These are phyloP conservation scores for Solanum pimpinellifolium DNA, from an alignment of 257 asterid genomes.

Conservation along the genomic window DNA sequence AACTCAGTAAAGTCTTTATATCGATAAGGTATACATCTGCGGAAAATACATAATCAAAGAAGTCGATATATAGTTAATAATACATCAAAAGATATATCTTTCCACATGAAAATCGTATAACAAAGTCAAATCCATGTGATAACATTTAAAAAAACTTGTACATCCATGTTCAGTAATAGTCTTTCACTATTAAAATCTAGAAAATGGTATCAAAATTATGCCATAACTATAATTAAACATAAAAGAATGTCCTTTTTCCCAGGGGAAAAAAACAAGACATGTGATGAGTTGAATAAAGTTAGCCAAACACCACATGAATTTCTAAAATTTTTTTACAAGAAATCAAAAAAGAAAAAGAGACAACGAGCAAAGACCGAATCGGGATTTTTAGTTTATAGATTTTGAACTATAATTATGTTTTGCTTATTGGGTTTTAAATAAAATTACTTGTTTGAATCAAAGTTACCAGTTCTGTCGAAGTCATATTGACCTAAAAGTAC, in stretches of 20 bases:
- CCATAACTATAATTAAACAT: background rate
- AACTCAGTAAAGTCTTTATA: conserved; percentile 22
- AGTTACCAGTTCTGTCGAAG: background rate
- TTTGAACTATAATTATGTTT: background rate
- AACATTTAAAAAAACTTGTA: accelerated
- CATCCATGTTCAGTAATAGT: background rate
- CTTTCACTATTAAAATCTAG: background rate
- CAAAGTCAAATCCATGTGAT: background rate
- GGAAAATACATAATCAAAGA: background rate
- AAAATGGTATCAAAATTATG: background rate
- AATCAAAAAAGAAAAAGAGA: background rate
- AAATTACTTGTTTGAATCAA: background rate
- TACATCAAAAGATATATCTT: background rate
- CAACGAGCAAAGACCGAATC: background rate
- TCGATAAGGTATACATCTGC: conserved; percentile 86
- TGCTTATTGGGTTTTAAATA: background rate
- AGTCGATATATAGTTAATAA: background rate
- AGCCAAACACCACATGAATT: background rate
- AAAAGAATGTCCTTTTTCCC: background rate
- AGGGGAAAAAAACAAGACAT: background rate
- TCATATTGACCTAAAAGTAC: background rate
- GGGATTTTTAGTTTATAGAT: background rate
- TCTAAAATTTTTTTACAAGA: background rate
- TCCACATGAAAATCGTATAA: background rate
- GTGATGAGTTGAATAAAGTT: background rate